phyloP scores from a whole-genome alignment of 805 yeast genomes.

The Hyphopichia homilentoma region DNA sequence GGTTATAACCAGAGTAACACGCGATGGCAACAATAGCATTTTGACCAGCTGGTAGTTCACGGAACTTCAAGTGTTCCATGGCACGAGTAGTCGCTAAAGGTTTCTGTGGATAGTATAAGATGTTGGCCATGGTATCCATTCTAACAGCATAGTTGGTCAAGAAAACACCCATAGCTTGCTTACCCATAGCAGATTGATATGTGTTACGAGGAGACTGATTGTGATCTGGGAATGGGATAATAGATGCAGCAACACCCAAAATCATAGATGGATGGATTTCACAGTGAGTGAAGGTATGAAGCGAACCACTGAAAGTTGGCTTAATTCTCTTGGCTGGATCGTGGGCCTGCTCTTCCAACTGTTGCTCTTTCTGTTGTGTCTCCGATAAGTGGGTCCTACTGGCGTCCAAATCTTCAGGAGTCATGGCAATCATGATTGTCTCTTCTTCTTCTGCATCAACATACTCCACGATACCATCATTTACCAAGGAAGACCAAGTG shows the following conservation, averaged over 20 bases:
- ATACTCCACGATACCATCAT: constrained; percentile 88
- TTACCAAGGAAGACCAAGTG: constrained; percentile 83
- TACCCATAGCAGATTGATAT: constrained; percentile 99
- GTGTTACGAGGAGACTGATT: constrained; percentile 99
- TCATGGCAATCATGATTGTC: constrained; percentile 97
- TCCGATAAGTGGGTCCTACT: constrained; percentile 41
- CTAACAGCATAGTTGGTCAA: constrained; percentile 92
- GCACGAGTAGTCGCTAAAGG: constrained; percentile 97
- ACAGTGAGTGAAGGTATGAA: constrained; percentile 93
- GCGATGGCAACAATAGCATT: constrained; percentile 98
- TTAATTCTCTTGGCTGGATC: constrained; percentile 88
- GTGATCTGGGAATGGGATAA: constrained; percentile 99
- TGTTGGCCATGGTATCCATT: constrained; percentile 99
- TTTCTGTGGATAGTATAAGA: constrained; percentile 94
- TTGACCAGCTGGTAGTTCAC: constrained; percentile 99
- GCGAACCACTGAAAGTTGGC: constrained; percentile 49
- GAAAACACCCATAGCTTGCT: constrained; percentile 99
- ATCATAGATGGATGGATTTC: constrained; percentile 99
- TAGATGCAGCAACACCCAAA: constrained; percentile 96
- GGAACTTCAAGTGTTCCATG: constrained; percentile 94
- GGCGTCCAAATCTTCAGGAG: constrained; percentile 91
- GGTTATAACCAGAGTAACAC: constrained; percentile 97
- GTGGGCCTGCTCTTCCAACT: constrained; percentile 42
- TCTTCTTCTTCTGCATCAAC: constrained; percentile 99
- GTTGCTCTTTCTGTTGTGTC: constrained; percentile 40